Conservation (phyloP, 1,139 yeast genomes). For the Wickerhamomyces sp. region DNA sequence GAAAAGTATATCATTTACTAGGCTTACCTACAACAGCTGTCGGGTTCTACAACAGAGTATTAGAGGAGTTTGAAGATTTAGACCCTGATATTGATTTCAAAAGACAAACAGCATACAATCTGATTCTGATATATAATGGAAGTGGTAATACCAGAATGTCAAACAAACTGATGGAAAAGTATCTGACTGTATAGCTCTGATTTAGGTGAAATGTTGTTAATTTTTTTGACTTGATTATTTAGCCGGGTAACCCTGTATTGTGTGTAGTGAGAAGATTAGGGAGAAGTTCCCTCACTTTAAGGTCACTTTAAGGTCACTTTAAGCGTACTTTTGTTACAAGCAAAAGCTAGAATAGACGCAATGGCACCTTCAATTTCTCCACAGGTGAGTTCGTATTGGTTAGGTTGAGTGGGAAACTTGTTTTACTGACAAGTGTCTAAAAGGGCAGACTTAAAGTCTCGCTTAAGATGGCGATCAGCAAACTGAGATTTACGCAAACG, state of each 20-base stretch:
- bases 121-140: conserved; percentile 66
- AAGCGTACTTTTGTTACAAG: background rate
- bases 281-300: no score
- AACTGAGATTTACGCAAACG: conserved; percentile 75
- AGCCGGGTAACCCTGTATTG: background rate
- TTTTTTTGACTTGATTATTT: background rate
- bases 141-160: conserved; percentile 73
- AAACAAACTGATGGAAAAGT: conserved; percentile 54
- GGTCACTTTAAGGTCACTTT: no score
- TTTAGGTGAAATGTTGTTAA: background rate
- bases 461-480: conserved; percentile 75
- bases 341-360: background rate
- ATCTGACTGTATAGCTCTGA: conserved; percentile 32
- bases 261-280: background rate
- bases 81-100: conserved; percentile 44
- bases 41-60: conserved; percentile 63
- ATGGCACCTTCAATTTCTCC: conserved; percentile 24
- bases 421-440: background rate
- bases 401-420: background rate
- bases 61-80: conserved; percentile 29
- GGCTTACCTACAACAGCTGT: conserved; percentile 74
- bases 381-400: conserved; percentile 27
- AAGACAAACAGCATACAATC: conserved; percentile 82
- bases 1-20: conserved; percentile 77
- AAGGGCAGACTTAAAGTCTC: conserved; percentile 57